Base-by-base conservation (phyloP, 257 asterid species). In the Leonotis leonurus region DNA sequence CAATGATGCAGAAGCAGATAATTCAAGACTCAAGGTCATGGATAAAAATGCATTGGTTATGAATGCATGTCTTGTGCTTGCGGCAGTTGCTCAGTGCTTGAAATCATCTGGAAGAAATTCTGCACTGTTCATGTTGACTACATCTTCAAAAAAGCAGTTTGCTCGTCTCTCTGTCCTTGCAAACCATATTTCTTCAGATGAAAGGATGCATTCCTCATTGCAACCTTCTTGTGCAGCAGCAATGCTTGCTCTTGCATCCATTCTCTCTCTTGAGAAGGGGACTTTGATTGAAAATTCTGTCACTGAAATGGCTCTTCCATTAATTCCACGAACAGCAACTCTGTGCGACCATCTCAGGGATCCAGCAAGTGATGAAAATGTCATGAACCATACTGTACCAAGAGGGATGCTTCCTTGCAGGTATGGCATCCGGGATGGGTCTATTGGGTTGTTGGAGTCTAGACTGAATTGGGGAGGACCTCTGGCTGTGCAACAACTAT, bases 381-480 rank as follows among this genome's bases (percentile, higher is more conserved):
- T 62, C 39, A 70, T 39, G 46, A 78, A 75, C 64, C 62, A 69
- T 37, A 59, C 58, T 51, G 68, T 62, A 70, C 73, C 40, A 64
- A 77, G 77, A 71, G 80, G 88, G 58, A 74, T 74, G 82, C 83
- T 93, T 52, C 93, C 99, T n/a, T 64, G 80, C 76, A 80, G 90
- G 85, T 90, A 87, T 74, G 99, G 99, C 14, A 64, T 87, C 46
- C 79, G 90, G 61, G 99, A 93, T 78, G 99, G 97, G 29, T 87
- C 86, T 64, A 73, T 89, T 64, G 99, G 99, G 71, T 70, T 93
- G 72, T 67, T 93, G 81, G 91, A 86, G 71, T 77, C 90, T 70
- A 81, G 96, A 73, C 69, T 93, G 77, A 87, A 78, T 75, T 85
- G 95, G 95, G 99, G 97, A 75, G 99, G 99, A 52, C 96, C 97